A percentile compares a stretch with the other conserved stretches of the same genome.
Evolutionary conservation across 192 early-diverging fungal species (phyloP).

Genomic region (Gryganskiella cystojenkinii): DNA sequence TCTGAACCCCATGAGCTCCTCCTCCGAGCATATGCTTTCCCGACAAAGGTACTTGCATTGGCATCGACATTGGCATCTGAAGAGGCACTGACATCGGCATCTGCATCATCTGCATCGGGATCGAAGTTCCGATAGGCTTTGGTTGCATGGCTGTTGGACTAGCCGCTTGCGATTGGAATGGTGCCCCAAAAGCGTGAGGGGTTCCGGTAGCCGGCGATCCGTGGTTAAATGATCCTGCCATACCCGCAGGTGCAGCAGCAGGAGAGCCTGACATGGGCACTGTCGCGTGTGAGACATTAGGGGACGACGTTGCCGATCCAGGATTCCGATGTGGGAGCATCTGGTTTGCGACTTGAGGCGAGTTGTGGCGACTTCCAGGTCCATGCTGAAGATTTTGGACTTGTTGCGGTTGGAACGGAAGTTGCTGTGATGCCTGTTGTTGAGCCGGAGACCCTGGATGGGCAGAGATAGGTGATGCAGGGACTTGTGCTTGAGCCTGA

Average conservation of each 20-base stretch:
- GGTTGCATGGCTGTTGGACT: conserved; percentile 15
- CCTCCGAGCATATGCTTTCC: conserved; percentile 36
- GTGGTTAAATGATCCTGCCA: conserved; percentile 7
- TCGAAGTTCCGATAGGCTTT: conserved; percentile 13
- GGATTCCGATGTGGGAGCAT: conserved; percentile 19
- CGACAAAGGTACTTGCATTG: conserved; percentile 22
- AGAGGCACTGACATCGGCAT: conserved; percentile 28
- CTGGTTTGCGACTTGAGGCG: conserved; percentile 20
- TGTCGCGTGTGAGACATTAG: conserved; percentile 25
- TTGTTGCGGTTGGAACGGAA: conserved; percentile 3
- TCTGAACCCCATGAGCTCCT: conserved; percentile 21
- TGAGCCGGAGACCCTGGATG: conserved; percentile 27
- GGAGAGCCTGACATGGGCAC: conserved; percentile 1
- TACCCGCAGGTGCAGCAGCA: not conserved
- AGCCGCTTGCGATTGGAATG: conserved; percentile 20
- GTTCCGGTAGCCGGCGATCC: not conserved
- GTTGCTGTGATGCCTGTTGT: conserved; percentile 4
- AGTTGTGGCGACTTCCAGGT: conserved; percentile 19
- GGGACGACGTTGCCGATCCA: conserved; percentile 26
- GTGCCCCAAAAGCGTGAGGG: not conserved
- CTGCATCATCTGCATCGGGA: not conserved
- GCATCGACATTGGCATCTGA: conserved; percentile 13
- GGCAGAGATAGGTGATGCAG: conserved; percentile 10
- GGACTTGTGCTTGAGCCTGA: conserved; percentile 25
- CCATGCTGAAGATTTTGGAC: conserved; percentile 11